These are phyloP conservation scores for Macrolepiota dolichaula DNA, from an alignment of 768 basidiomycete species.

Conservation along the genomic window DNA sequence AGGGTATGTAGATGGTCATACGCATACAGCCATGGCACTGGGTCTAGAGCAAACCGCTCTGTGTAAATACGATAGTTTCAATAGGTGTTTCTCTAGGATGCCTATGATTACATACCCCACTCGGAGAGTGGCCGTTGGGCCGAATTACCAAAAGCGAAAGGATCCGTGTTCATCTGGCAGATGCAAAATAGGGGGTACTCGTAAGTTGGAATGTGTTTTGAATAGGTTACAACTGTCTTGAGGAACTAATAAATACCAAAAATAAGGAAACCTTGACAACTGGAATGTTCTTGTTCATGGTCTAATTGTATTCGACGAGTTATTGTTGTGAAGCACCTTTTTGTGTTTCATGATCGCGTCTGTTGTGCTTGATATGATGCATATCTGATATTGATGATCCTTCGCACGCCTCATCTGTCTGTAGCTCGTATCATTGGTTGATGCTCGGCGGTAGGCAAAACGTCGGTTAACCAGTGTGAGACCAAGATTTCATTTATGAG, in stretches of 20 bases:
- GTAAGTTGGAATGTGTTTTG: not conserved
- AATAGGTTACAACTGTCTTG: not conserved
- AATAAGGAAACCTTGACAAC: not conserved
- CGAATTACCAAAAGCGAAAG: not conserved
- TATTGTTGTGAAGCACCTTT: not conserved
- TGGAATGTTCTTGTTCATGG: not conserved
- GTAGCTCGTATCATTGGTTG: too few species aligned
- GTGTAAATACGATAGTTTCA: not conserved
- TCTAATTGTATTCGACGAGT: not conserved
- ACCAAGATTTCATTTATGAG: too few species aligned
- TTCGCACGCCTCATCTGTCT: too few species aligned
- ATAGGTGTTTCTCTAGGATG: too few species aligned
- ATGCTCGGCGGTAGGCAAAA: too few species aligned
- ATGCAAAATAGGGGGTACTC: not conserved
- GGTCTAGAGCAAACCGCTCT: not conserved
- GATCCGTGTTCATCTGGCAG: not conserved
- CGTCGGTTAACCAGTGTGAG: too few species aligned
- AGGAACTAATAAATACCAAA: not conserved
- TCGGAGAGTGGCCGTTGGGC: not conserved
- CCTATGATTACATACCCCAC: not conserved
- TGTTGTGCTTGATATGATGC: not conserved
- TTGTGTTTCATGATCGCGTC: not conserved
- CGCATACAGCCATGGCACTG: not conserved
- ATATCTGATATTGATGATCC: too few species aligned
- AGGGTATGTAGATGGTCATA: not conserved